These are phyloP conservation scores for Medicago lupulina DNA, from an alignment of 306 rosid genomes.

Conservation along the genomic window DNA sequence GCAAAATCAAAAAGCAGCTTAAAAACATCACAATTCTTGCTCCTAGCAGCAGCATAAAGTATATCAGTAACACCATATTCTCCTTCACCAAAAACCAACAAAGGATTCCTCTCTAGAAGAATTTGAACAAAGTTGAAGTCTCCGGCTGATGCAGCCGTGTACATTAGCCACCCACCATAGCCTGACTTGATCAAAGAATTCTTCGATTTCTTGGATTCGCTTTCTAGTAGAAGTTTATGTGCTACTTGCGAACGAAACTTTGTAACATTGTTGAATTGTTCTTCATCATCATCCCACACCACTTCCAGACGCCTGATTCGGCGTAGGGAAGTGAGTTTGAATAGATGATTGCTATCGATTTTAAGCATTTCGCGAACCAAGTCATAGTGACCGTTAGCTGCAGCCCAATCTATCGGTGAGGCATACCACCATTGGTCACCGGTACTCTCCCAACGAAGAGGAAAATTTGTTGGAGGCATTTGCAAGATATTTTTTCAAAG, in stretches of 20 bases:
- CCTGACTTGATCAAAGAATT: slow-evolving; percentile 82
- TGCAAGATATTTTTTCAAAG: slow-evolving; percentile 31
- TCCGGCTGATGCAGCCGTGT: slow-evolving; percentile 98
- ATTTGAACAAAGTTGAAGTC: slow-evolving; percentile 62
- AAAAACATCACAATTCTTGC: slow-evolving; percentile 51
- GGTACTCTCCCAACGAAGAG: slow-evolving; percentile 99
- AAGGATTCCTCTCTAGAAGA: slow-evolving; percentile 51
- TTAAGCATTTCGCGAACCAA: slow-evolving; percentile 84
- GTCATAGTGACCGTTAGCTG: slow-evolving; percentile 96
- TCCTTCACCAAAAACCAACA: slow-evolving; percentile 53
- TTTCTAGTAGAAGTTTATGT: slow-evolving; percentile 66
- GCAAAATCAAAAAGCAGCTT: slow-evolving; percentile 64
- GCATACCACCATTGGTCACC: slow-evolving; percentile 99
- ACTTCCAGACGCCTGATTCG: slow-evolving; percentile 89
- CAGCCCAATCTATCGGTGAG: slow-evolving; percentile 96
- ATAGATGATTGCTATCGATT: slow-evolving; percentile 85
- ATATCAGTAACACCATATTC: slow-evolving; percentile 53
- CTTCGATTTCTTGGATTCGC: slow-evolving; percentile 67
- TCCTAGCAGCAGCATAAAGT: slow-evolving; percentile 52
- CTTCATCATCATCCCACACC: slow-evolving; percentile 97
- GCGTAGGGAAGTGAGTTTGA: slow-evolving; percentile 91
- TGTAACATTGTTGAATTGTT: slow-evolving; percentile 74
- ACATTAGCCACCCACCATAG: slow-evolving; percentile 97
- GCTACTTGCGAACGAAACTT: slow-evolving; percentile 77
- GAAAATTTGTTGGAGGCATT: slow-evolving; percentile 90